Evolutionary conservation across 2,329 filamentous ascomycete genomes (phyloP), one percentile per base, ranked within the genome.

Genomic region (Fusarium neocosmosporiellum): DNA sequence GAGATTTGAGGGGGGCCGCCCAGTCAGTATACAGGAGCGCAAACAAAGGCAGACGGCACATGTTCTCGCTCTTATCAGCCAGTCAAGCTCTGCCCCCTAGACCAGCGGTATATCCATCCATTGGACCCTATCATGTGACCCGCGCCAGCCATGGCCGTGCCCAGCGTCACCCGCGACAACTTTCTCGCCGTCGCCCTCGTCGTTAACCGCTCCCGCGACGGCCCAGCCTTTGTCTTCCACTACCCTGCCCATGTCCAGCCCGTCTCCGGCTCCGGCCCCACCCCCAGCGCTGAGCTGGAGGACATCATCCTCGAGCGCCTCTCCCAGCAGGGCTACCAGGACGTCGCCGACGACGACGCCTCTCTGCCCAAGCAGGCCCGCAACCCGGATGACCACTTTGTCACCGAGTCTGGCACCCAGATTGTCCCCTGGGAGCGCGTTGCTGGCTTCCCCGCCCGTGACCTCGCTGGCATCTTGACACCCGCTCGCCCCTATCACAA

Each of bases 191-290:
- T 96, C 65, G 90, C 94, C 59, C 88, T 96, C 41, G 90, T 95
- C 73, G 90, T 94, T 77, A 90, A 90, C 77, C 89, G 93, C 73
- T 93, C 93, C 36, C 90, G 92, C 73, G 92, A 94, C 75, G 94
- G 94, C 18, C 93, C 94, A 31, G 90, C 91, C 72, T 92, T 96
- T 77, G 92, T 96, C 77, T 97, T 95, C 81, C 94, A 97, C 82
- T 96, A 96, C 78, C 94, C 94, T n/a, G 88, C 91, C n/a, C 81
- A 84, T 54, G 85, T 89, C 48, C 79, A 81, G 69, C 81, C 78
- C 57, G 80, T 71, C 77, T 73, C 81, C 18, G 81, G 82, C n/a
- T 74, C 80, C 7, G 79, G 78, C 18, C 70, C 78, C 81, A 14
- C 83, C 80, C 37, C 67, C 67, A 41, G 67, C 48, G 24, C 69